These are phyloP conservation scores for Sclerotinia glacialis DNA, from an alignment of 2,329 filamentous ascomycete genomes.

Conservation along the genomic window DNA sequence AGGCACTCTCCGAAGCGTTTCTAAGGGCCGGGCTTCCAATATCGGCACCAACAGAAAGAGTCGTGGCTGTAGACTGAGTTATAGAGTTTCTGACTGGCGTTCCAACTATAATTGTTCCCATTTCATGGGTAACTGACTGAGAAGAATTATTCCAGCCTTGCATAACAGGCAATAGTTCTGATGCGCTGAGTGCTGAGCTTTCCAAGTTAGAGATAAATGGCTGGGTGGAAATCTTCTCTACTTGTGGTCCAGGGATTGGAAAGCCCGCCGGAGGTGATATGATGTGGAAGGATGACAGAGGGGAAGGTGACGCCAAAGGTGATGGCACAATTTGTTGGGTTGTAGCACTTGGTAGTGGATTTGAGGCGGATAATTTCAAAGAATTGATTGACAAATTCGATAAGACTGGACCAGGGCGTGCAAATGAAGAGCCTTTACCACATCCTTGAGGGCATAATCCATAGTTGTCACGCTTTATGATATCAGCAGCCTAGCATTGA, in stretches of 20 bases:
- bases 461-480: constrained; percentile 32
- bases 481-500: constrained; percentile 30
- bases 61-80: constrained; percentile 3
- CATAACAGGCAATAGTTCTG: neutral
- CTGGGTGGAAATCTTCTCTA: constrained; percentile 1
- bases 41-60: neutral
- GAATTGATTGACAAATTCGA: constrained; percentile 15
- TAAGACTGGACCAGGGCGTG: constrained; percentile 20
- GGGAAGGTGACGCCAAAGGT: neutral
- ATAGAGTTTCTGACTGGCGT: neutral
- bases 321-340: neutral
- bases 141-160: constrained; percentile 11
- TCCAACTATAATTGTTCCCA: constrained; percentile 2
- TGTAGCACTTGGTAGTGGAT: neutral
- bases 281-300: neutral
- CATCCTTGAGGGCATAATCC: constrained; percentile 25
- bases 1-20: neutral
- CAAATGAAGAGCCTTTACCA: constrained; percentile 16
- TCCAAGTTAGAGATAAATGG: neutral
- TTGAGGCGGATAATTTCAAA: constrained; percentile 2
- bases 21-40: constrained; percentile 9
- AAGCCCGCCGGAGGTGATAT: neutral
- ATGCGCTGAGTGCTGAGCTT: neutral
- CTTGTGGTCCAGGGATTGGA: neutral
- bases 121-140: neutral